These are phyloP conservation scores for Backusella tarrabulga DNA, from an alignment of 192 early-diverging fungal genomes.

Conservation along the genomic window DNA sequence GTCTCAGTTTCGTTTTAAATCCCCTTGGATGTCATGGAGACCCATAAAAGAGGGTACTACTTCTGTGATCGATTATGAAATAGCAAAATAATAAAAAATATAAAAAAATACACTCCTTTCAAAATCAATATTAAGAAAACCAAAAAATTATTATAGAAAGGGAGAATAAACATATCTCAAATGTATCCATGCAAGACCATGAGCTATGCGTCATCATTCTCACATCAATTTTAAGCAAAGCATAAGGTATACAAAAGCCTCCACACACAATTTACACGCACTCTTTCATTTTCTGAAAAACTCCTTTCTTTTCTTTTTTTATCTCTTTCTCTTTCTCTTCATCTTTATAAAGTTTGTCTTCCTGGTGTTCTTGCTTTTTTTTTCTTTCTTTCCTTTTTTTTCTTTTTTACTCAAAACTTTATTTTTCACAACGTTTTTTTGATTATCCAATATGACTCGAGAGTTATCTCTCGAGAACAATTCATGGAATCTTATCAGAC, in stretches of 20 bases:
- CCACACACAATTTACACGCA: background rate
- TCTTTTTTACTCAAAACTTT: background rate
- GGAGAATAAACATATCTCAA: slow-evolving; percentile 16
- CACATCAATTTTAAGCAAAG: background rate
- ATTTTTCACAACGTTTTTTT: background rate
- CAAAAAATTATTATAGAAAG: background rate
- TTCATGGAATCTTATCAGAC: slow-evolving; percentile 60
- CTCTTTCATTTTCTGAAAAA: background rate
- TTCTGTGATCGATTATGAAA: background rate
- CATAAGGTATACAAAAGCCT: background rate
- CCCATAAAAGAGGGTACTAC: background rate
- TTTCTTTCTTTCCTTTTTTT: slow-evolving; percentile 7
- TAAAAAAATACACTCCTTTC: background rate
- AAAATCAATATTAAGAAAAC: background rate
- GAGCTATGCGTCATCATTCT: slow-evolving; percentile 5
- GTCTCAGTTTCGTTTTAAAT: background rate
- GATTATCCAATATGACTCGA: slow-evolving; percentile 10
- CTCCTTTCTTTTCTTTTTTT: background rate
- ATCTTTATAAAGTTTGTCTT: slow-evolving; percentile 6
- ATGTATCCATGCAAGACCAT: slow-evolving; percentile 10
- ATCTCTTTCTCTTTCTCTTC: slow-evolving; percentile 8
- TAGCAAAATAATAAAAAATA: background rate
- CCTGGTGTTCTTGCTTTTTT: background rate
- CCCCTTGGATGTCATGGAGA: background rate
- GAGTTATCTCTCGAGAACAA: slow-evolving; percentile 8